Evolutionary conservation across 371 early-diverging fungal genomes (phyloP), one percentile per base, ranked within the genome.

Genomic region (Mucor irregularis): DNA sequence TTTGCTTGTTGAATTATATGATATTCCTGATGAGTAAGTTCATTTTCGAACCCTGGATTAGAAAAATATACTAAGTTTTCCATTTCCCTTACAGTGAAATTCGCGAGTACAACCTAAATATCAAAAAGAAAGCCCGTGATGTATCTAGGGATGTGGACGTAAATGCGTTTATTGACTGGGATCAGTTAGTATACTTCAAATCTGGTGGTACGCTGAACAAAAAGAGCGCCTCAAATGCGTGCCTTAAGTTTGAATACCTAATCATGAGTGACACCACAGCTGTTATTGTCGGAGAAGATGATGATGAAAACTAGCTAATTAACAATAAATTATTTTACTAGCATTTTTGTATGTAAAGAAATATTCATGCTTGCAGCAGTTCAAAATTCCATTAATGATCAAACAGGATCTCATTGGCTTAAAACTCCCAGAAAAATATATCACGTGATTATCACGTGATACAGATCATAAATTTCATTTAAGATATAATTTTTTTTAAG

Each of bases 21-120:
- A 71, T 40, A 61, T 93, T 11, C 73, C 83, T 26, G 90, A 91
- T 44, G 66, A 76, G 85, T 84, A 66, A 62, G 74, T 61, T 35
- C 22, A 22, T 19, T 39, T 26, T 14, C 29, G 2, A n/a, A n/a
- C n/a, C n/a, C n/a, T n/a, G n/a, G n/a, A n/a, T n/a, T n/a, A n/a
- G n/a, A n/a, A n/a, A n/a, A n/a, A n/a, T n/a, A 17, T 17, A 17
- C 9, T 13, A 4, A 24, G 1, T 17, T 22, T 30, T 26, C 28
- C 26, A 19, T 16, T 21, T 40, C 33, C 7, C 11, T 11, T 14
- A 35, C 53, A 64, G 65, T 34, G 60, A 64, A 33, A 52, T 64
- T 4, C 30, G 56, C 31, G 52, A 52, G 43, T 64, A 35, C 34
- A 60, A 60, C 21, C 65, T 48, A 11, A 55, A 55, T 17, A 33